Base-by-base conservation (phyloP, 129 eudicot genomes). In the Gnaphalium uliginosum region DNA sequence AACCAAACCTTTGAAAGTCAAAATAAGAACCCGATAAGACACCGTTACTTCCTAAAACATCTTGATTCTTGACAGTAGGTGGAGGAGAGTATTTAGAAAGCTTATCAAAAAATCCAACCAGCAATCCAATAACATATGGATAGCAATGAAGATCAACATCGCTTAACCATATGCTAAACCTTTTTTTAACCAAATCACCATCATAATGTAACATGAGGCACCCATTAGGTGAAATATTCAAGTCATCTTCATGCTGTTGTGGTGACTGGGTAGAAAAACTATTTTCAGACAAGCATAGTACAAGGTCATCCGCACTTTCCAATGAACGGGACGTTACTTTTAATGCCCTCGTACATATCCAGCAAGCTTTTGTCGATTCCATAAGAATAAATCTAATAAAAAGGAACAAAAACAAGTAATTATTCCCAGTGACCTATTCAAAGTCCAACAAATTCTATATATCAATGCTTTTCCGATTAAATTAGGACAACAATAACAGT, bases 131-230 rank as follows among this genome's bases (percentile, higher is more conserved):
- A 60, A 95, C 70, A 76, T 76, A 68, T 25, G 97, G 99, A 81
- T 91, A 84, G 83, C 91, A 87, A 78, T 91, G 92, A 83, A 95
- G 64, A 53, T 95, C 94, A 62, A 81, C 56, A 81, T 87, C 83
- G 56, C 69, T 91, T 58, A 92, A 71, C 73, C 78, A 73, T 51
- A 85, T 54, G 56, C 74, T 84, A 75, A 35, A 86, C 74, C 59
- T 78, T 32, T 83, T 78, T 56, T 59, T 68, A 37, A 82, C 46
- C 24, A 69, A 21, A 33, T 77, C 76, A 68, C 60, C 87, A 76
- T 73, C 81, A 84, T 85, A 87, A 82, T 87, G 93, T 65, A 95
- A 64, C 72, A 78, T 19, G 67, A 89, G 72, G 82, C 91, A 85
- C 69, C 79, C 81, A 78, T 83, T 71, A 51, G 72, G 73, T 68